phyloP scores from a whole-genome alignment of 192 early-diverging fungal genomes.

The Podila clonocystis region DNA sequence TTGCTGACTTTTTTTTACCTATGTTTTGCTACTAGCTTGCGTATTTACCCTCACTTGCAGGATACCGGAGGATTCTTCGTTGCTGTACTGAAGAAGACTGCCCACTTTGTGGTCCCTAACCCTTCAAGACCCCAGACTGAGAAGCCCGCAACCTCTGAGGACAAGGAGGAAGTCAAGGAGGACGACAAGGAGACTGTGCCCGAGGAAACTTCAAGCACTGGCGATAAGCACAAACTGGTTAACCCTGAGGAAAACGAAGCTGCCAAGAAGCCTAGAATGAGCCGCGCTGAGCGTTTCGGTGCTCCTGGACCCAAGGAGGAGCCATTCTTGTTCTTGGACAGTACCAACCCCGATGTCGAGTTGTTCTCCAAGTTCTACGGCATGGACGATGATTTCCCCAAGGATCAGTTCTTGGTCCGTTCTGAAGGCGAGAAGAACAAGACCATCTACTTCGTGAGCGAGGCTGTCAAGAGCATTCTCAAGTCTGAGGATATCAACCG shows the following conservation, averaged over 20 bases:
- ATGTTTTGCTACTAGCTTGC: slow-evolving; percentile 64
- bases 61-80: slow-evolving; percentile 99
- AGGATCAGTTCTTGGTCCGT: slow-evolving; percentile 88
- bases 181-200: not conserved
- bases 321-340: slow-evolving; percentile 86
- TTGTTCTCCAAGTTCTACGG: slow-evolving; percentile 81
- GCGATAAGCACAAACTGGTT: slow-evolving; percentile 44
- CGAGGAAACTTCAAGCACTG: slow-evolving; percentile 10
- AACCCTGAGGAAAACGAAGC: slow-evolving; percentile 13
- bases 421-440: slow-evolving; percentile 75
- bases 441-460: slow-evolving; percentile 87
- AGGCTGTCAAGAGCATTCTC: slow-evolving; percentile 81
- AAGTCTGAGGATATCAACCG: slow-evolving; percentile 65
- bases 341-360: slow-evolving; percentile 67
- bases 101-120: slow-evolving; percentile 58
- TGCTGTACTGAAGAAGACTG: slow-evolving; percentile 92
- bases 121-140: slow-evolving; percentile 64
- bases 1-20: not conserved
- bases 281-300: slow-evolving; percentile 29
- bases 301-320: slow-evolving; percentile 70
- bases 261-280: slow-evolving; percentile 43
- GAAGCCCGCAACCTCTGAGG: slow-evolving; percentile 10
- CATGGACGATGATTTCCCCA: slow-evolving; percentile 77
- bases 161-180: slow-evolving; percentile 9
- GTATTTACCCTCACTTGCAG: slow-evolving; percentile 93